Conservation (phyloP, 225 moss, liverwort and hornwort genomes). For the Bryum argenteum region DNA sequence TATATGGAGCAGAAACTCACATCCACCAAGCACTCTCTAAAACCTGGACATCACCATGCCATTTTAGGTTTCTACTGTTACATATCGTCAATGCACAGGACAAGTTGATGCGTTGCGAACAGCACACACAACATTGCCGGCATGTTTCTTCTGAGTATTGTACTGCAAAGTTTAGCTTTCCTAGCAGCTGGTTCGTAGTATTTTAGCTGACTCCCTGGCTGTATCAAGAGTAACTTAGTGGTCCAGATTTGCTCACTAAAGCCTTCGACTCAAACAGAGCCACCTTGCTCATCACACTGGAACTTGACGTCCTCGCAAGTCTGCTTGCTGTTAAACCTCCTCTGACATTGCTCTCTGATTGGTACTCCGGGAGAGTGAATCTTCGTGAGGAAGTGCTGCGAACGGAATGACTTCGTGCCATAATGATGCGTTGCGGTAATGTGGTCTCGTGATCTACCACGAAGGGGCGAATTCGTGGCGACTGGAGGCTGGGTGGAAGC, state of each 20-base stretch:
- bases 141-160: background rate
- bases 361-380: constrained; percentile 18
- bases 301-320: constrained; percentile 33
- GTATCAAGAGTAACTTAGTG: constrained; percentile 16
- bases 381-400: constrained; percentile 40
- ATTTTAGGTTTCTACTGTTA: constrained; percentile 15
- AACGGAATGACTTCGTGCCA: constrained; percentile 44
- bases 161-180: constrained; percentile 6
- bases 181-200: constrained; percentile 10
- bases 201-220: constrained; percentile 1
- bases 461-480: constrained; percentile 14
- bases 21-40: background rate
- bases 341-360: constrained; percentile 12
- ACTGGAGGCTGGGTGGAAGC: constrained; percentile 28
- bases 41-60: constrained; percentile 1
- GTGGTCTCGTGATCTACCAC: constrained; percentile 8
- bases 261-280: constrained; percentile 40
- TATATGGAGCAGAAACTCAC: background rate
- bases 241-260: constrained; percentile 28
- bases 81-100: constrained; percentile 30
- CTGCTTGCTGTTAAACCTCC: constrained; percentile 26
- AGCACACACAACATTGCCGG: constrained; percentile 20
- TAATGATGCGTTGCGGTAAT: constrained; percentile 26
- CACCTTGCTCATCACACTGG: constrained; percentile 45
- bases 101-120: constrained; percentile 7